Conservation (phyloP, 2,329 filamentous ascomycete genomes). For the Nemania serpens region DNA sequence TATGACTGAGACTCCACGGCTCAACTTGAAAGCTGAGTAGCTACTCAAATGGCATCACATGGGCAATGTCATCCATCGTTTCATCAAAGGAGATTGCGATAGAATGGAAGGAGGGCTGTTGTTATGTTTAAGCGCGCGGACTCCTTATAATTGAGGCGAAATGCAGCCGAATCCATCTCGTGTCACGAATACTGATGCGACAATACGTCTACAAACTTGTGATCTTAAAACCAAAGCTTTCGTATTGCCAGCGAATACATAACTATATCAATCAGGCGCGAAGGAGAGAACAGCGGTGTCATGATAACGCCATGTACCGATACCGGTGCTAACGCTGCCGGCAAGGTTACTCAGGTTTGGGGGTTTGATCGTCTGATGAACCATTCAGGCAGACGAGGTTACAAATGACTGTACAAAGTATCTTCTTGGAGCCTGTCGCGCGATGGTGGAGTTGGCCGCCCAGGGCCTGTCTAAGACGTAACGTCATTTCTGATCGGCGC, state of each 20-base stretch:
- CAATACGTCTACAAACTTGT: neutral
- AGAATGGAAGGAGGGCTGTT: neutral
- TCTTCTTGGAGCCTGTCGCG: constrained; percentile 17
- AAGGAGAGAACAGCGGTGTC: constrained; percentile 4
- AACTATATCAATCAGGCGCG: neutral
- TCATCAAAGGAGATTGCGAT: neutral
- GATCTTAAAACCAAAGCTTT: neutral
- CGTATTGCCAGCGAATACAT: neutral
- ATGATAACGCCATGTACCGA: constrained; percentile 7
- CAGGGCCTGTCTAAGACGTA: constrained; percentile 14
- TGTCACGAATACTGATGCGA: neutral
- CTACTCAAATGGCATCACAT: neutral
- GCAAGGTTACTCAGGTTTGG: constrained; percentile 3
- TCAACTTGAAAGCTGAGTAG: neutral
- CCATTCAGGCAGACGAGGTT: constrained; percentile 11
- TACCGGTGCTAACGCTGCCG: neutral
- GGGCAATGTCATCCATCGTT: neutral
- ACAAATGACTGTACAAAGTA: constrained; percentile 8
- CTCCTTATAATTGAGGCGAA: constrained; percentile 7
- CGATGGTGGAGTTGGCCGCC: constrained; percentile 28
- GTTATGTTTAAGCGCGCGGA: constrained; percentile 3
- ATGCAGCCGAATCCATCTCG: constrained; percentile 8
- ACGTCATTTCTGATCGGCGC: constrained; percentile 39
- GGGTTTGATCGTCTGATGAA: constrained; percentile 24
- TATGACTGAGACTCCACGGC: constrained; percentile 6